Evolutionary conservation across 2,329 filamentous ascomycete species (phyloP).

Genomic region (Stenocarpella maydis): DNA sequence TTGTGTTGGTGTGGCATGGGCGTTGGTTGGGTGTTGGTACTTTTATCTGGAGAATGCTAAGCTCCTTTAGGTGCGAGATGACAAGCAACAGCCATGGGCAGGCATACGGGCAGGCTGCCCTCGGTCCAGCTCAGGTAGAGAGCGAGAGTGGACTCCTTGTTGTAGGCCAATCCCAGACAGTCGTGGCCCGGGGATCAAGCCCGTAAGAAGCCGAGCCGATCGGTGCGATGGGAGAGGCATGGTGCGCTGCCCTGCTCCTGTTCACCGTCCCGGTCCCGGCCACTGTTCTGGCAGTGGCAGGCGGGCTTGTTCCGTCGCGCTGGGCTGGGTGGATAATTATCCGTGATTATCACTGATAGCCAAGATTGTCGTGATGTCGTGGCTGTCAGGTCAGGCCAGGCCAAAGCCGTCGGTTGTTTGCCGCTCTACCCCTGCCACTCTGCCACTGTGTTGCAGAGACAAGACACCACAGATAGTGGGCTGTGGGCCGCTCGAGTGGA

Average conservation of each 20-base stretch:
- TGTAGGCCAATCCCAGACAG: neutral
- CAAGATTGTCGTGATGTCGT: slow-evolving; percentile 9
- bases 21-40: neutral
- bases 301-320: slow-evolving; percentile 6
- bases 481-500: slow-evolving; percentile 4
- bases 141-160: neutral
- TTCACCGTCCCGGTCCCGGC: neutral
- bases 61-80: slow-evolving; percentile 4
- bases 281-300: neutral
- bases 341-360: slow-evolving; percentile 9
- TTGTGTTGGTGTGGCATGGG: slow-evolving; percentile 8
- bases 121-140: no score
- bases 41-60: slow-evolving; percentile 18
- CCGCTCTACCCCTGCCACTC: neutral
- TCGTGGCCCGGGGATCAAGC: slow-evolving; percentile 11
- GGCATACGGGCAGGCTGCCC: neutral
- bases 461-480: neutral
- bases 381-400: slow-evolving; percentile 9
- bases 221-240: neutral
- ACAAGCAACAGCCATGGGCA: no score
- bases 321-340: slow-evolving; percentile 1
- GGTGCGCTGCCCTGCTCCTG: neutral
- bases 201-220: neutral
- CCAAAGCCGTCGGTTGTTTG: slow-evolving; percentile 6
- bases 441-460: neutral